A percentile compares a stretch with the other conserved stretches of the same genome.
Conservation (phyloP, 257 asterid genomes). For the Thymus quinquecostatus region DNA sequence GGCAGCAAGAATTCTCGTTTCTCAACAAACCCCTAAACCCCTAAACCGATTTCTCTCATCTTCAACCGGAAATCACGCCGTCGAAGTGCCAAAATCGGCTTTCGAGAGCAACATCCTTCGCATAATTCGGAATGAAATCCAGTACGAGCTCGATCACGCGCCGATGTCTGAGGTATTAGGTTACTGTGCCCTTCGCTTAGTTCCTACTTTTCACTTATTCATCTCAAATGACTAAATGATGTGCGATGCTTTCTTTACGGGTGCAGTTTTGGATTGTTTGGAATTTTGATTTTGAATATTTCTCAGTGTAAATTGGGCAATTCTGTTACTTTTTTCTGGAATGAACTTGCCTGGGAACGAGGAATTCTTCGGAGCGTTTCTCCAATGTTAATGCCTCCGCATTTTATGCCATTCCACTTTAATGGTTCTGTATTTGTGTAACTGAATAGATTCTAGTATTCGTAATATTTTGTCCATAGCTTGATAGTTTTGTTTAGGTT, state of each 20-base stretch:
- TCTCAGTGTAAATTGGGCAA: not conserved
- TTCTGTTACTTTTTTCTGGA: not conserved
- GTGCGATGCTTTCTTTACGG: not conserved
- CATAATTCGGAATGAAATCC: conserved; percentile 73
- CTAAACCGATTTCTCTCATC: conserved; percentile 26
- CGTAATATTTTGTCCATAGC: not conserved
- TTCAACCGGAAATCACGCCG: conserved; percentile 48
- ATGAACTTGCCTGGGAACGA: not conserved
- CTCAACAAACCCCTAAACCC: conserved; percentile 31
- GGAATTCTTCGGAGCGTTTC: not conserved
- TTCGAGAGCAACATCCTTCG: conserved; percentile 81
- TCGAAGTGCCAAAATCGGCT: conserved; percentile 78
- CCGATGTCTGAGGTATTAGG: conserved; percentile 60
- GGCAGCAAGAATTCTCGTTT: conserved; percentile 29
- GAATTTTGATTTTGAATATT: not conserved
- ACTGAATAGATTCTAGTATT: not conserved
- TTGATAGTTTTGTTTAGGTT: conserved; percentile 1
- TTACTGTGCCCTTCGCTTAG: not conserved
- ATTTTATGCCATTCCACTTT: not conserved
- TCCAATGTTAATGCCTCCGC: not conserved
- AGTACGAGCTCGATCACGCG: conserved; percentile 65
- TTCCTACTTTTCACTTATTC: not conserved
- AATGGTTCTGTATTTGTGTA: not conserved
- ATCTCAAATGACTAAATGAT: not conserved
- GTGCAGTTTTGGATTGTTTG: not conserved